Evolutionary conservation across 2,329 filamentous ascomycete genomes (phyloP).

Genomic region (Diaporthe longicolla): DNA sequence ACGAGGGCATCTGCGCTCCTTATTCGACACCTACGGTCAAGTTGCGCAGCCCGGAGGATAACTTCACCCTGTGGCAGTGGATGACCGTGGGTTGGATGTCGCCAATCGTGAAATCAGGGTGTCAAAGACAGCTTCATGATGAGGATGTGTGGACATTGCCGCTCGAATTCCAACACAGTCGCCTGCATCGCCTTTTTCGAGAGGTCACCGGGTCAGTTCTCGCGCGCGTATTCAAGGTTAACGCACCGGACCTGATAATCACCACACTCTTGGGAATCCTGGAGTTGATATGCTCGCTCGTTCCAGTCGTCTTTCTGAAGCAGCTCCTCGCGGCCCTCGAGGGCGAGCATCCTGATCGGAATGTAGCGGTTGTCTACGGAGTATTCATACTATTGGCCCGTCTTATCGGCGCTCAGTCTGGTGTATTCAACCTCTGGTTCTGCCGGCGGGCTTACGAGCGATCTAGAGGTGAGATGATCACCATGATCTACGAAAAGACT

Average conservation of each 20-base stretch:
- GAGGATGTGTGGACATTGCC: slow-evolving; percentile 86
- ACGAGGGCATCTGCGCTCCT: slow-evolving; percentile 70
- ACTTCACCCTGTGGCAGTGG: slow-evolving; percentile 84
- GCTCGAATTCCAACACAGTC: slow-evolving; percentile 84
- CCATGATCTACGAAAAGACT: slow-evolving; percentile 86
- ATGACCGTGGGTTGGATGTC: slow-evolving; percentile 88
- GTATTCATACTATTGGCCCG: slow-evolving; percentile 72
- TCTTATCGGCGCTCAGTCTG: slow-evolving; percentile 73
- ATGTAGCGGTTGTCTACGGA: slow-evolving; percentile 76
- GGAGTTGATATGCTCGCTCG: slow-evolving; percentile 69
- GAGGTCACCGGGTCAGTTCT: slow-evolving; percentile 81
- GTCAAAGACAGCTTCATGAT: slow-evolving; percentile 76
- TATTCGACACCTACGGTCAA: slow-evolving; percentile 68
- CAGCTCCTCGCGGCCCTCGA: slow-evolving; percentile 78
- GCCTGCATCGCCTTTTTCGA: slow-evolving; percentile 81
- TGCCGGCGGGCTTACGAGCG: slow-evolving; percentile 87
- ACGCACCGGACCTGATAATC: slow-evolving; percentile 83
- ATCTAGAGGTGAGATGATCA: slow-evolving; percentile 87
- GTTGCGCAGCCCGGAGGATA: slow-evolving; percentile 84
- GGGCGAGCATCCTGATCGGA: slow-evolving; percentile 61
- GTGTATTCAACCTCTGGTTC: slow-evolving; percentile 83
- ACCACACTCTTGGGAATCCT: slow-evolving; percentile 75
- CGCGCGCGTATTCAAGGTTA: slow-evolving; percentile 77
- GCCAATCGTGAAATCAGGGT: slow-evolving; percentile 78
- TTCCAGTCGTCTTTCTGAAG: slow-evolving; percentile 79